These are phyloP conservation scores for Eimeria necatrix DNA, from an alignment of 169 alveolate genomes.

Conservation along the genomic window DNA sequence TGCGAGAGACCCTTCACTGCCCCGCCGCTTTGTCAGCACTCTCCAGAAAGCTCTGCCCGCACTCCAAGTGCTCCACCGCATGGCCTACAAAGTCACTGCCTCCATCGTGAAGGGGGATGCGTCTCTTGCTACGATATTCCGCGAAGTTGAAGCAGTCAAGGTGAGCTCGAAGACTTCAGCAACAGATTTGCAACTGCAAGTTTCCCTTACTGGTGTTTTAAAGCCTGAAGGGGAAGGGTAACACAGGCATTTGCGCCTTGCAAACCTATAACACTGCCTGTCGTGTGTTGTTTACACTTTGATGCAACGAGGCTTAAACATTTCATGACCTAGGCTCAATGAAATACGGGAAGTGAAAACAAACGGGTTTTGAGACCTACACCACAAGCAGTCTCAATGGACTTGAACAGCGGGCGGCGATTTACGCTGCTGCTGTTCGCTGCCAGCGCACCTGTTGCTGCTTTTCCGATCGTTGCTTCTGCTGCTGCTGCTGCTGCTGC, in stretches of 20 bases:
- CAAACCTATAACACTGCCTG: no score
- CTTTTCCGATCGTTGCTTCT: not conserved
- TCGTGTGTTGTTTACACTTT: no score
- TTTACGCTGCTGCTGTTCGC: no score
- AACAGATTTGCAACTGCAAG: not conserved
- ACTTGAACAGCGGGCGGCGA: no score
- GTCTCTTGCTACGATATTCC: slow-evolving; percentile 63
- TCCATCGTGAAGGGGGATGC: slow-evolving; percentile 61
- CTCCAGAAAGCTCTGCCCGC: slow-evolving; percentile 30
- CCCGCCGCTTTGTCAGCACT: slow-evolving; percentile 14
- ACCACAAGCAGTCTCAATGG: no score
- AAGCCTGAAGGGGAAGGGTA: no score
- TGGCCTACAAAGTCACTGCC: slow-evolving; percentile 72
- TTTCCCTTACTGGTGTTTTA: not conserved
- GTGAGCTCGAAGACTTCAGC: not conserved
- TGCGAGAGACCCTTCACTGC: slow-evolving; percentile 41
- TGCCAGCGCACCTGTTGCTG: not conserved
- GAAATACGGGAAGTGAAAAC: no score
- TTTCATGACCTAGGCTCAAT: not conserved
- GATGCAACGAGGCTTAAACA: no score
- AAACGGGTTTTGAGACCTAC: no score
- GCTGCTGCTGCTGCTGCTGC: not conserved
- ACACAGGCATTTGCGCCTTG: no score
- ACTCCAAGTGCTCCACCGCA: slow-evolving; percentile 57
- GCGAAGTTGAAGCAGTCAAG: slow-evolving; percentile 66